Evolutionary conservation across 352 stramenopile species (phyloP).

Genomic region (Globisporangium acanthophoron): DNA sequence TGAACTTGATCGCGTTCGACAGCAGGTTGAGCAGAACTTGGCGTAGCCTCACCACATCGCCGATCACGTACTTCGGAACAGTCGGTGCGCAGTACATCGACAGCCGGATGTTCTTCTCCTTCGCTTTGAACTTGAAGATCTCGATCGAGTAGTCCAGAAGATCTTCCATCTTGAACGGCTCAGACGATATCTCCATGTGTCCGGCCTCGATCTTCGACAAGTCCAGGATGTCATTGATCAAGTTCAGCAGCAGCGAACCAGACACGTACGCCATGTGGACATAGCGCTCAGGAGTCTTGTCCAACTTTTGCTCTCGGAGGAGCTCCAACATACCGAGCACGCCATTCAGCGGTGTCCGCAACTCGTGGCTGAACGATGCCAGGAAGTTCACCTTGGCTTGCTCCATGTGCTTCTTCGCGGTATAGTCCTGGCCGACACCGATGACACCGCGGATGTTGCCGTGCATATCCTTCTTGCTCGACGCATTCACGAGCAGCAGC

Average conservation of each 20-base stretch:
- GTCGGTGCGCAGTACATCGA: conserved; percentile 44
- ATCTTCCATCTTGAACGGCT: conserved; percentile 79
- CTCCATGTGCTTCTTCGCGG: conserved; percentile 72
- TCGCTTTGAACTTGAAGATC: conserved; percentile 86
- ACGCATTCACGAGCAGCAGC: conserved; percentile 58
- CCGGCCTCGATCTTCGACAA: conserved; percentile 92
- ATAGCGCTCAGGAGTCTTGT: conserved; percentile 40
- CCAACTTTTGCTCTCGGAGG: conserved; percentile 52
- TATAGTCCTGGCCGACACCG: conserved; percentile 87
- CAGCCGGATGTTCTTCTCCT: conserved; percentile 81
- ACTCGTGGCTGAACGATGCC: conserved; percentile 62
- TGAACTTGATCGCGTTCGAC: conserved; percentile 81
- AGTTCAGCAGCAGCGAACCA: conserved; percentile 80
- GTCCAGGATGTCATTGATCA: conserved; percentile 92
- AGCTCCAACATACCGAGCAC: conserved; percentile 78
- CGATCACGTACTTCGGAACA: conserved; percentile 50
- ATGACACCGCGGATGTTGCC: conserved; percentile 87
- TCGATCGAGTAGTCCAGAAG: conserved; percentile 75
- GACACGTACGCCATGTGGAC: conserved; percentile 86
- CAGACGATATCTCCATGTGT: conserved; percentile 84
- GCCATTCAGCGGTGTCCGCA: conserved; percentile 66
- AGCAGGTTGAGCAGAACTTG: conserved; percentile 74
- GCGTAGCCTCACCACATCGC: conserved; percentile 57
- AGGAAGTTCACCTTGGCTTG: conserved; percentile 63
- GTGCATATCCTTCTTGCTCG: conserved; percentile 79